Conservation (phyloP, 441 rosid genomes). For the California macrophylla region DNA sequence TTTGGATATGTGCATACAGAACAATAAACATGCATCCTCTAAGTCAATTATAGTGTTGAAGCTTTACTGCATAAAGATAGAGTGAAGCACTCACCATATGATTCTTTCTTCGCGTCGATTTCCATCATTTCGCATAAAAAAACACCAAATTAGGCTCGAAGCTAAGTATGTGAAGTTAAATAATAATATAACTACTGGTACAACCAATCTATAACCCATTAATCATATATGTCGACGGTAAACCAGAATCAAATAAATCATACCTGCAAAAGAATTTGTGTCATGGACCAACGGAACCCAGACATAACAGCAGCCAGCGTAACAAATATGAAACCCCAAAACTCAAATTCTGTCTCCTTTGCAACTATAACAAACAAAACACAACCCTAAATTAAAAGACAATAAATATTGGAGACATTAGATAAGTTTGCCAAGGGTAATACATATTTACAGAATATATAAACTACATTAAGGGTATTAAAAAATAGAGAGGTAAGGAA, state of each 20-base stretch:
- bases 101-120: constrained; percentile 7
- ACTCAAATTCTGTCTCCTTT: constrained; percentile 8
- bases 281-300: constrained; percentile 9
- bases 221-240: not conserved
- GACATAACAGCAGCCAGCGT: constrained; percentile 9
- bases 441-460: not conserved
- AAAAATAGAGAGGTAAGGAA: constrained; percentile 1
- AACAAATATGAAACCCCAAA: constrained; percentile 7
- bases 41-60: not conserved
- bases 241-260: not conserved
- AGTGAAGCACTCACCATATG: not conserved
- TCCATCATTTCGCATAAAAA: not conserved
- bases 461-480: not conserved
- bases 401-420: not conserved
- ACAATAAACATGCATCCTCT: not conserved
- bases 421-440: not conserved
- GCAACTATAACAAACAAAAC: not conserved
- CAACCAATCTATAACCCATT: not conserved
- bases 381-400: not conserved
- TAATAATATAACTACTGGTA: not conserved
- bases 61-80: not conserved
- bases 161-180: not conserved
- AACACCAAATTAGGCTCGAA: not conserved
- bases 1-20: constrained; percentile 1
- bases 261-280: constrained; percentile 10